Evolutionary conservation across 768 basidiomycete species (phyloP), one percentile per base, ranked within the genome.

Genomic region (Phlebiopsis flavidoalba): DNA sequence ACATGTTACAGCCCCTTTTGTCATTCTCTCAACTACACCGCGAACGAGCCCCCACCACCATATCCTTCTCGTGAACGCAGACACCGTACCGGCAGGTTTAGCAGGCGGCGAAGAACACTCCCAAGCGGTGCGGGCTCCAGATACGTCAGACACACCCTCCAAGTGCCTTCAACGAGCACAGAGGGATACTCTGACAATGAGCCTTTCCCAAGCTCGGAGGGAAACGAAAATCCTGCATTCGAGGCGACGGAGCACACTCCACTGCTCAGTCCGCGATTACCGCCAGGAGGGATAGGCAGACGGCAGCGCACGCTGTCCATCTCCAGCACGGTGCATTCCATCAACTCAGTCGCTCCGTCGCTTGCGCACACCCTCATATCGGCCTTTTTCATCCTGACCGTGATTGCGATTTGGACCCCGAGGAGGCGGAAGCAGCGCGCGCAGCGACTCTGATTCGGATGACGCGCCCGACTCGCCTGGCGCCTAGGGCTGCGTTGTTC

Each of bases 291-390:
- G 14, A 50, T 61, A 48, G 21, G 65, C 53, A 35, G 60, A 17
- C 73, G 87, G 12, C 79, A 77, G 51, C 80, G 87, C 26, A 80
- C 88, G 2, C 67, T 78, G 57, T 91, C 89, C 1, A 77, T 82
- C 60, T 75, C 82, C 0, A 88, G 86, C 72, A 75, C 82, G 0
- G 64, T 77, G 45, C 66, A 72, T 19, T 81, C 80, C 1, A 72
- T 75, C 0, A 61, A 69, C 7, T 89, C 86, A 3, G 76, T 72
- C 12, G 80, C 85, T 2, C 86, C 86, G 5, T 88, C 86, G 2
- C 74, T 92, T 8, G 81, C 83, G 5, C 89, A 87, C 36, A 91
- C 87, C 0, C 72, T 91, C 40, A 67, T 87, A 4, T 89, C 88
- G 0, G 77, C 91, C n/a, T 88, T 91, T 66, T 91, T 66, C 77